Base-by-base conservation (phyloP, 1,139 yeast genomes). In the Zygosaccharomyces sapae region DNA sequence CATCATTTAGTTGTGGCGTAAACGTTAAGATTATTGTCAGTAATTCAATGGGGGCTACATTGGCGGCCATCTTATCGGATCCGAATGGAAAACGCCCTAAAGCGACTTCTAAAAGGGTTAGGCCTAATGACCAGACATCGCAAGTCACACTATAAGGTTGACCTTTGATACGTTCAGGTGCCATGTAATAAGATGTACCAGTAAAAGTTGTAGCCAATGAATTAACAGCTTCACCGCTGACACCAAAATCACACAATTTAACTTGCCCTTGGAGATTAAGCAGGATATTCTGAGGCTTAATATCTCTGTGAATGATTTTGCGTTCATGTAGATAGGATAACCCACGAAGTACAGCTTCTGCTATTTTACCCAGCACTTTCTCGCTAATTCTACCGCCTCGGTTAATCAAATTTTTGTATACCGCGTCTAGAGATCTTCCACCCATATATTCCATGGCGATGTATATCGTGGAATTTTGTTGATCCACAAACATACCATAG, bases 391-490 rank as follows among this genome's bases (percentile, higher is more conserved):
- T 70, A 44, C 95, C 95, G 16, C 89, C 87, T 47, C 86, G 73
- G 6, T 67, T 58, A 49, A 75, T 71, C 44, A 82, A 77, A 43
- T 73, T 74, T 55, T 84, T 84, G 70, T 90, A 89, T n/a, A 90
- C 81, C 1, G 96, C 89, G 62, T 92, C 97, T 48, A 92, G 70
- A 2, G 96, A 86, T 39, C 81, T 79, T 1, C 97, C 97, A 27
- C 90, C 96, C 88, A 95, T 92, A 65, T 79, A 92, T 66, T 92
- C 98, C 97, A 92, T 92, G 38, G 96, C 90, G 31, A 92, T 92
- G 59, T 78, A 80, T 40, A 92, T 89, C 63, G 87, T 80, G 33
- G 89, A 86, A 53, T 78, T 80, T 51, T 79, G 78, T 57, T 83
- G 88, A 56, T 86, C 81, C 57, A 87, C 72, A 63, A 87, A 92